Base-by-base conservation (phyloP, 768 basidiomycete species). In the Porpolomopsis calyptriformis region DNA sequence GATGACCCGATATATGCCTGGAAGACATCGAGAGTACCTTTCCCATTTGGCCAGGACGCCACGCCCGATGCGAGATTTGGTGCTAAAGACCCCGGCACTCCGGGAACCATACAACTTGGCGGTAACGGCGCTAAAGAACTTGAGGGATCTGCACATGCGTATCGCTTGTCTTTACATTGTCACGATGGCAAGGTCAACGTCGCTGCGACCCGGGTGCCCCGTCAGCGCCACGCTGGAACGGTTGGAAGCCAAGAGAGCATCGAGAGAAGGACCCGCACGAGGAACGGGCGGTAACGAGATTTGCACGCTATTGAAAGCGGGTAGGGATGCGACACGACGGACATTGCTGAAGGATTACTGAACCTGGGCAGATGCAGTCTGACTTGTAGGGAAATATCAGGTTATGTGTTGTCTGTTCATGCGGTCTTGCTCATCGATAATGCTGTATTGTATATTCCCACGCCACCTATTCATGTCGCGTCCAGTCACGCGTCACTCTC, bases 1-100 rank as follows among this genome's bases (percentile, higher is more conserved):
- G 40, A 96, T 96, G 92, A 69, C 87, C 47, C 76, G 77, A 18
- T 98, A 98, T 65, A 98, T 98, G 94, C 93, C 94, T 0, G 84
- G 85, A 11, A 77, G 76, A 45, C 94, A 97, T 65, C 81, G 87
- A 35, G 78, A 82, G 38, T 98, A 91, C 66, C 75, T 98, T 45
- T 62, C 65, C 19, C 76, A 80, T 54, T 73, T 98, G 29, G 68
- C 75, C 1, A 64, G 69, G 10, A 68, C 72, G 43, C 73, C 77
- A 11, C 79, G 66, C n/a, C 70, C 79, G 18, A 56, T 89, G 43
- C 77, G 86, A 19, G 72, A 77, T 29, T 63, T 81, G 25, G 84
- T 80, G 1, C 69, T 70, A 47, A 59, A 63, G 35, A 77, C 71
- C 11, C 76, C 80, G 4, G 66, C 70, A 2, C 65, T 88, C 29